Evolutionary conservation across 257 asterid species (phyloP).

Genomic region (Hygrophila difformis): DNA sequence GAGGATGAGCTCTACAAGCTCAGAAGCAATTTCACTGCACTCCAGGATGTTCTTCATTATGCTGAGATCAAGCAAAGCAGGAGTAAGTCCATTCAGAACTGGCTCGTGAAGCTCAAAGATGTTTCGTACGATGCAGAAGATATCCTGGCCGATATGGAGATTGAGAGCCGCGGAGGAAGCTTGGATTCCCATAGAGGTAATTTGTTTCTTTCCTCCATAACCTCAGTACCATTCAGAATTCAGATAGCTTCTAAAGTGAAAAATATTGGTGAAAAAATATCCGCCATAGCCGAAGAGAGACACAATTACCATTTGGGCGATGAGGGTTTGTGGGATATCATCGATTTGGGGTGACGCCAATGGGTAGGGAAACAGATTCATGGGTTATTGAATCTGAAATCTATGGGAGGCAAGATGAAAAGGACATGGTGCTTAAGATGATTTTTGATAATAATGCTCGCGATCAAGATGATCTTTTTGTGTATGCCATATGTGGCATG

Average conservation of each 20-base stretch:
- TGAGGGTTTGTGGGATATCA: constrained; percentile 10
- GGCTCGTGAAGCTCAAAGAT: constrained; percentile 29
- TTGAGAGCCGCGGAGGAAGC: constrained; percentile 16
- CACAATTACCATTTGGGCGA: constrained; percentile 18
- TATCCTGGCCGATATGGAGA: constrained; percentile 18
- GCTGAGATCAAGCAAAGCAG: constrained; percentile 20
- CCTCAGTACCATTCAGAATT: constrained; percentile 9
- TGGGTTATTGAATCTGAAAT: constrained; percentile 17
- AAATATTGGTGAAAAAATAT: constrained; percentile 9
- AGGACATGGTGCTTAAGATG: constrained; percentile 15
- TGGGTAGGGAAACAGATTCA: constrained; percentile 20
- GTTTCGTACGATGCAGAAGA: constrained; percentile 35
- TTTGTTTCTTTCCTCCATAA: background rate
- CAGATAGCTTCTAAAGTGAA: constrained; percentile 11
- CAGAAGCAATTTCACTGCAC: constrained; percentile 1
- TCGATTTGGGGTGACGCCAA: constrained; percentile 7
- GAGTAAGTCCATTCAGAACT: constrained; percentile 9
- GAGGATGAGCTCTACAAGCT: constrained; percentile 15
- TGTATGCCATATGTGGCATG: constrained; percentile 28
- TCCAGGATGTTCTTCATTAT: constrained; percentile 16
- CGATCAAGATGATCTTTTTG: no score
- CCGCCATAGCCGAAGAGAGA: constrained; percentile 16
- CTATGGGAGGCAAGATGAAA: constrained; percentile 24
- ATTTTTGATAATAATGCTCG: background rate
- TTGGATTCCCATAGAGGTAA: constrained; percentile 8